A percentile compares a stretch with the other conserved stretches of the same genome.
Conservation (phyloP, 2,329 filamentous ascomycete species). For the Akanthomyces dipterigenus region DNA sequence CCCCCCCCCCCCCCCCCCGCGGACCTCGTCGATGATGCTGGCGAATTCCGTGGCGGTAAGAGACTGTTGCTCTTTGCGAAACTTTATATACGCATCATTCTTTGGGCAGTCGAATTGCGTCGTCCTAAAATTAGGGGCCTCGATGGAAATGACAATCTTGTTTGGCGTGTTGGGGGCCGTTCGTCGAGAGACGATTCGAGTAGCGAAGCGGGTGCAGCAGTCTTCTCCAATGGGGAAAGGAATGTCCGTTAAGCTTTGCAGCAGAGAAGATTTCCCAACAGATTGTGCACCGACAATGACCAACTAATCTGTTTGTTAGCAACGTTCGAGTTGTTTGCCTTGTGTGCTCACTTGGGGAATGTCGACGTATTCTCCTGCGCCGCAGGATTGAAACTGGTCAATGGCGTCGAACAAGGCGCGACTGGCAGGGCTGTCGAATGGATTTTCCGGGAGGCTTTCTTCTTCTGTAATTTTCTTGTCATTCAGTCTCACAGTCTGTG, state of each 20-base stretch:
- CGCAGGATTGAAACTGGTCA: slow-evolving; percentile 27
- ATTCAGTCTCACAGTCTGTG: neutral
- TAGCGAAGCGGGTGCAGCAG: slow-evolving; percentile 32
- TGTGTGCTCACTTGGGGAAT: slow-evolving; percentile 27
- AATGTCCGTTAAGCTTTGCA: slow-evolving; percentile 30
- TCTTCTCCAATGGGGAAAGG: slow-evolving; percentile 27
- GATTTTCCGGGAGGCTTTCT: slow-evolving; percentile 20
- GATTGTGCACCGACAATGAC: slow-evolving; percentile 32
- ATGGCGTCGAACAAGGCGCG: slow-evolving; percentile 30
- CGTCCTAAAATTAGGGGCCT: slow-evolving; percentile 19
- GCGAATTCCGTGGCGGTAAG: slow-evolving; percentile 24
- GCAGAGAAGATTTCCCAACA: slow-evolving; percentile 30
- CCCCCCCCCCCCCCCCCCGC: too few species aligned
- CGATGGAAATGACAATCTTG: slow-evolving; percentile 26
- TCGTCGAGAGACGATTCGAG: slow-evolving; percentile 29
- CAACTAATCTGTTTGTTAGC: slow-evolving; percentile 20
- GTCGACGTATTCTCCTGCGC: slow-evolving; percentile 23
- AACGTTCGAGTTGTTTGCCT: neutral
- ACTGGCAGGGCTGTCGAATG: slow-evolving; percentile 29
- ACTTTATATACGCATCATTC: slow-evolving; percentile 17
- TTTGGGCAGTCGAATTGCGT: slow-evolving; percentile 17
- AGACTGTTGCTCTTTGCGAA: slow-evolving; percentile 16
- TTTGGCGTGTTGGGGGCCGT: slow-evolving; percentile 23
- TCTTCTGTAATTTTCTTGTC: neutral
- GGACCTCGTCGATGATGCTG: slow-evolving; percentile 25